Evolutionary conservation across 495 filamentous ascomycete species (phyloP).

Genomic region (Platismatia glauca): DNA sequence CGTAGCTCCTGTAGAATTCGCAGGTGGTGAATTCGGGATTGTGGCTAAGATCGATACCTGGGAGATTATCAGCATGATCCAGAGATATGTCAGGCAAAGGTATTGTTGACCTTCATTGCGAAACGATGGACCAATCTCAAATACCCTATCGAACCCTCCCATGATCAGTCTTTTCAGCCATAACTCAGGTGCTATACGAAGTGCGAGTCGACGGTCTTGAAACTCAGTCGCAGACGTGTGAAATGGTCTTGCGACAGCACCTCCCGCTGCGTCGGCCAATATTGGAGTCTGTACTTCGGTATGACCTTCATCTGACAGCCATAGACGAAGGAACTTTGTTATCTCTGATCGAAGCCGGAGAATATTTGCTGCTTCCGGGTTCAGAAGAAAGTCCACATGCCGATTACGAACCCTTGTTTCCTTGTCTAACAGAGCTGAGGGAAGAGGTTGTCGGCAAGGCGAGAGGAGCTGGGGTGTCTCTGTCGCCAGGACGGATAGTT

Average conservation of each 20-base stretch:
- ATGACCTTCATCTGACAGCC: constrained; percentile 61
- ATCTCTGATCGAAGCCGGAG: constrained; percentile 67
- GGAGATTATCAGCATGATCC: constrained; percentile 10
- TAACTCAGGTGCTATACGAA: constrained; percentile 86
- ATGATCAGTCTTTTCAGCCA: constrained; percentile 91
- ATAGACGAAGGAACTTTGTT: constrained; percentile 62
- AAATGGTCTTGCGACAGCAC: constrained; percentile 81
- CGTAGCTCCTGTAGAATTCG: constrained; percentile 89
- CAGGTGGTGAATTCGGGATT: constrained; percentile 96
- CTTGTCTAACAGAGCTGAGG: constrained; percentile 51
- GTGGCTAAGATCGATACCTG: constrained; percentile 76
- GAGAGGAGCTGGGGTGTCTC: constrained; percentile 61
- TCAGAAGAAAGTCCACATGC: constrained; percentile 76
- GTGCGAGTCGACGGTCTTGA: constrained; percentile 53
- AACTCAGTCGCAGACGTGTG: constrained; percentile 64
- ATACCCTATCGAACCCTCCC: constrained; percentile 80
- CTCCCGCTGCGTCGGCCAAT: constrained; percentile 63
- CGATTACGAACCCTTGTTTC: constrained; percentile 58
- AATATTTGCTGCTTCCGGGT: constrained; percentile 53
- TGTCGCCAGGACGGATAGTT: constrained; percentile 64
- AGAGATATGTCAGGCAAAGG: background rate
- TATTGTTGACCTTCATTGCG: constrained; percentile 72
- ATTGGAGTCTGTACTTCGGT: constrained; percentile 88
- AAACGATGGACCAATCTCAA: constrained; percentile 89
- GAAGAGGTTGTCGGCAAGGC: constrained; percentile 67